phyloP scores from a whole-genome alignment of 139 green algal genomes.

The Pleodorina starrii region DNA sequence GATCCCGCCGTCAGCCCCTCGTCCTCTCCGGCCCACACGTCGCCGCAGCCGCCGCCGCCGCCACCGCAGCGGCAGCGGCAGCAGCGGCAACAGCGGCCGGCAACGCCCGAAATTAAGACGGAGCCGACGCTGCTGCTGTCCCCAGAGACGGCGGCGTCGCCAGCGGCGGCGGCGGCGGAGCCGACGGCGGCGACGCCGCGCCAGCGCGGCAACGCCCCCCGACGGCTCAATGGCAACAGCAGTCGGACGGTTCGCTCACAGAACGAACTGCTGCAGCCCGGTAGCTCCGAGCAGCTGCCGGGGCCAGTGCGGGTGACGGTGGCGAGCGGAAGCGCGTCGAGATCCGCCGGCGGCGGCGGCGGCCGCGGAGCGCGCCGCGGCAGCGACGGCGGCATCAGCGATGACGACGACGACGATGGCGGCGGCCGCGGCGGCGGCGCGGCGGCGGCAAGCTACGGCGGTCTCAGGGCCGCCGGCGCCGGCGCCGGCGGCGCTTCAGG shows the following conservation, averaged over 20 bases:
- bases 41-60: background rate
- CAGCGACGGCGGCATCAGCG: background rate
- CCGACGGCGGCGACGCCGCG: background rate
- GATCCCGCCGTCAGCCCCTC: too few relatives aligned
- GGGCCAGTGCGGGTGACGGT: background rate
- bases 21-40: too few relatives aligned
- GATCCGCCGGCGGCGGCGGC: background rate
- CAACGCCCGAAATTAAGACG: background rate
- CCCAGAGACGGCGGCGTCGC: background rate
- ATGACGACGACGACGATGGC: background rate
- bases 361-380: background rate
- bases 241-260: background rate
- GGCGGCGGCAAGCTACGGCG: background rate
- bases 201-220: background rate
- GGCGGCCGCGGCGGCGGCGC: background rate
- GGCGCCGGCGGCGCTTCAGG: background rate
- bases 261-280: background rate
- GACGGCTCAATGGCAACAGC: conserved; percentile 14
- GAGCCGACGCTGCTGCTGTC: background rate
- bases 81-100: background rate
- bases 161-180: background rate
- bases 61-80: background rate
- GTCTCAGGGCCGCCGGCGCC: background rate
- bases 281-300: background rate
- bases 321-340: background rate